phyloP scores from a whole-genome alignment of 331 rosid genomes.

The Malus hybrid region DNA sequence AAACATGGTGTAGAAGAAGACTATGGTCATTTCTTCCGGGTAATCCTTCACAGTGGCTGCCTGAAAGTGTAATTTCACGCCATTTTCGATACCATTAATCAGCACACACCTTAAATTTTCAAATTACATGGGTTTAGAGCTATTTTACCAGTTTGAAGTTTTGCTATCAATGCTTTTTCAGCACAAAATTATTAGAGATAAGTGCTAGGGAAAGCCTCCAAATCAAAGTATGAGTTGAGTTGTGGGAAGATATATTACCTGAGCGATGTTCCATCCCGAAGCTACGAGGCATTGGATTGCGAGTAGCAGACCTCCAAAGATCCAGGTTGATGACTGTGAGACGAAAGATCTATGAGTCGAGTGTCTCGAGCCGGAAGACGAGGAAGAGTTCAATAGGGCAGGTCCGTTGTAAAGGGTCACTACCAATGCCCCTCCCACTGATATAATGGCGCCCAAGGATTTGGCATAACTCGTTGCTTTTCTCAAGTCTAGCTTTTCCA shows the following conservation, averaged over 20 bases:
- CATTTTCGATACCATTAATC: neutral
- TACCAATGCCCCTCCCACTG: slow-evolving; percentile 25
- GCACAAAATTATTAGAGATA: too few relatives aligned
- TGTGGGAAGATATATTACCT: slow-evolving; percentile 4
- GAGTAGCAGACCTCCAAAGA: slow-evolving; percentile 27
- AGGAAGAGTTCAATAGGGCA: neutral
- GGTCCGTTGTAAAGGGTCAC: slow-evolving; percentile 36
- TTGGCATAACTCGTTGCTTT: slow-evolving; percentile 20
- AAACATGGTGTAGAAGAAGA: slow-evolving; percentile 23
- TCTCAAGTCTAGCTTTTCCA: slow-evolving; percentile 28
- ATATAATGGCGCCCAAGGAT: slow-evolving; percentile 26
- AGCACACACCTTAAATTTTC: too few relatives aligned
- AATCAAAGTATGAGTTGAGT: neutral
- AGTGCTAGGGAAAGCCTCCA: too few relatives aligned
- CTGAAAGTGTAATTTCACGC: slow-evolving; percentile 5
- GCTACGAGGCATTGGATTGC: slow-evolving; percentile 5
- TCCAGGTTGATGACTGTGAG: slow-evolving; percentile 14
- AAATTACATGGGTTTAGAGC: neutral
- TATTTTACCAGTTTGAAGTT: neutral
- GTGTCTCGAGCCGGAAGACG: neutral
- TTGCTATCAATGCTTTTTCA: too few relatives aligned
- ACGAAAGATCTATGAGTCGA: neutral
- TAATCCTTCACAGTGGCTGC: slow-evolving; percentile 15
- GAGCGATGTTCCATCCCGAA: slow-evolving; percentile 24
- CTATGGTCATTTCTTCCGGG: slow-evolving; percentile 18